Evolutionary conservation across 257 asterid genomes (phyloP).

Genomic region (Solanum ahanhuiri): DNA sequence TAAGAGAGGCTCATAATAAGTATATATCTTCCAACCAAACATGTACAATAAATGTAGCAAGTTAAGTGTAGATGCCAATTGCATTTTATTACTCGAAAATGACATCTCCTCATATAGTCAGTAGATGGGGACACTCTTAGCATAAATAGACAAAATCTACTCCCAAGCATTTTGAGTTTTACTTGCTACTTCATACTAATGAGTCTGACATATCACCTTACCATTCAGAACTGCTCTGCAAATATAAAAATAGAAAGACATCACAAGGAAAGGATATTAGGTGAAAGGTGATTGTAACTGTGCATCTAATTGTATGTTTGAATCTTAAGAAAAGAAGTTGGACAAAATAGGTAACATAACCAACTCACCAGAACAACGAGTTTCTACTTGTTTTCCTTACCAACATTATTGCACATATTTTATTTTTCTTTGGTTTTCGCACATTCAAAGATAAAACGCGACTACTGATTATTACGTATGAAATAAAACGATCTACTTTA

Average conservation of each 20-base stretch:
- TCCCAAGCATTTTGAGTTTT: background rate
- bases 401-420: background rate
- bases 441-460: background rate
- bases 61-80: background rate
- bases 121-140: background rate
- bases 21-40: background rate
- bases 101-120: background rate
- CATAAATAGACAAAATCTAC: background rate
- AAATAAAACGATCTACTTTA: background rate
- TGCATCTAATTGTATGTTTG: constrained; percentile 7
- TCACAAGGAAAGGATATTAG: constrained; percentile 9
- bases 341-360: constrained; percentile 8
- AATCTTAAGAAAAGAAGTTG: constrained; percentile 22
- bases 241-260: background rate
- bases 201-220: background rate
- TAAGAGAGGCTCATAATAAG: background rate
- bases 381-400: constrained; percentile 29
- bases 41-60: background rate
- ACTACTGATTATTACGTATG: background rate
- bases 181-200: background rate
- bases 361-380: constrained; percentile 2
- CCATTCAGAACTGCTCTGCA: background rate
- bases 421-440: background rate
- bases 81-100: background rate
- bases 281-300: constrained; percentile 54